Evolutionary conservation across 345 rosid species (phyloP).

Genomic region (Linum usitatissimum): DNA sequence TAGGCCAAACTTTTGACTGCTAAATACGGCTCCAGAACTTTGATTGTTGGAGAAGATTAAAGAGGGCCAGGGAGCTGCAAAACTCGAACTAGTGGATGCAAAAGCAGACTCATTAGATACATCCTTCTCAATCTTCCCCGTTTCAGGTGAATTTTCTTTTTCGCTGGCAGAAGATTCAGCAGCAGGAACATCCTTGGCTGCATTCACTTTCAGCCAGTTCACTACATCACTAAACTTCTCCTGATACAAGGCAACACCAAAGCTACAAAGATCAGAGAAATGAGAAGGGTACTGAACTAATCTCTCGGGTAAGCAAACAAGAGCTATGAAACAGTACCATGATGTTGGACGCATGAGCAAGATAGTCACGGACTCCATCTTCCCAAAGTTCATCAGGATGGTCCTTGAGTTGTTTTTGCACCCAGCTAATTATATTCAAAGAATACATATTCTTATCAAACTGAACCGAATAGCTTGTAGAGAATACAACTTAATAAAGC

Average conservation of each 20-base stretch:
- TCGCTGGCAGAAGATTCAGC: conserved; percentile 31
- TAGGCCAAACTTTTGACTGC: conserved; percentile 5
- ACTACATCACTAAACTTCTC: conserved; percentile 83
- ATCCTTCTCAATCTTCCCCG: conserved; percentile 29
- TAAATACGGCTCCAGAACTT: conserved; percentile 15
- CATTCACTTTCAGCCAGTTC: conserved; percentile 69
- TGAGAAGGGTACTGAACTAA: background rate
- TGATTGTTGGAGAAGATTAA: conserved; percentile 20
- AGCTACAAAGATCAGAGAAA: background rate
- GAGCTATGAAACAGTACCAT: conserved; percentile 33
- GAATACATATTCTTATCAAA: background rate
- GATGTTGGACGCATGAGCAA: conserved; percentile 63
- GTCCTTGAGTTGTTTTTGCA: conserved; percentile 78
- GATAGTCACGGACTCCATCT: conserved; percentile 73
- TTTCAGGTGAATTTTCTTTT: conserved; percentile 33
- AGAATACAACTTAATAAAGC: background rate
- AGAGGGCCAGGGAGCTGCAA: conserved; percentile 23
- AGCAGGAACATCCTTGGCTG: conserved; percentile 36
- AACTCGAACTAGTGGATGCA: conserved; percentile 21
- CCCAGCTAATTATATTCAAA: conserved; percentile 52
- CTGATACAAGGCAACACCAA: conserved; percentile 24
- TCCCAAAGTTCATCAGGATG: conserved; percentile 99
- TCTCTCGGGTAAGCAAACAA: background rate
- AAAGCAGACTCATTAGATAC: conserved; percentile 25
- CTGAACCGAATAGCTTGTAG: background rate